Percentiles rank a stretch among this genome's conserved stretches.
These are phyloP conservation scores for Entamoeba histolytica DNA, from an alignment of 208 protist genomes.

Conservation along the genomic window DNA sequence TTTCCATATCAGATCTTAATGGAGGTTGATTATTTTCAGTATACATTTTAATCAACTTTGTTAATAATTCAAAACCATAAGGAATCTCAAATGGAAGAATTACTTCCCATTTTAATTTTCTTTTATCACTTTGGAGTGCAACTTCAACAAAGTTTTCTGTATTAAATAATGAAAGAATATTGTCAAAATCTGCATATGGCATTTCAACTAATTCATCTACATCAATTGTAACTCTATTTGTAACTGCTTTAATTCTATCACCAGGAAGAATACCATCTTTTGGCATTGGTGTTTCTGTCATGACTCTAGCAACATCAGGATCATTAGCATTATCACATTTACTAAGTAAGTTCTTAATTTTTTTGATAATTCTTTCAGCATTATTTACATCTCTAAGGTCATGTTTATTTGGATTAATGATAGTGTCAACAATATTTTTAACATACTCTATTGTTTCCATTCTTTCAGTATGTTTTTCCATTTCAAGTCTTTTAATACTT, in stretches of 20 bases:
- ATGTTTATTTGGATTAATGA: neutral
- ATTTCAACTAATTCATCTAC: neutral
- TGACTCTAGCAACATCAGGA: neutral
- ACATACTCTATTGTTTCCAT: neutral
- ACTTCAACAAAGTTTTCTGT: too few species aligned
- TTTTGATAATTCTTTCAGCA: neutral
- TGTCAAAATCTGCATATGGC: neutral
- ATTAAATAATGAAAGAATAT: too few species aligned
- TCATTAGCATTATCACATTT: neutral
- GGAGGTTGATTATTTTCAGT: neutral
- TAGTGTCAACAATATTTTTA: neutral
- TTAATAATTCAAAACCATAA: neutral
- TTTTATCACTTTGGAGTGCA: too few species aligned
- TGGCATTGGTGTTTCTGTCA: neutral
- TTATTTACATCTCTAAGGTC: neutral
- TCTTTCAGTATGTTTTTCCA: neutral
- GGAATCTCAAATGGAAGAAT: neutral
- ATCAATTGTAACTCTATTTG: too few species aligned
- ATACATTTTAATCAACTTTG: neutral
- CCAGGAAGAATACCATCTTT: neutral
- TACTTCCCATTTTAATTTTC: neutral
- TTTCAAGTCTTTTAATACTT: neutral
- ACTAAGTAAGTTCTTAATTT: neutral
- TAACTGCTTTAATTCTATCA: neutral
- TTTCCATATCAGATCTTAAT: neutral